Conservation (phyloP, 306 rosid genomes). For the Cicer pinnatifidum region DNA sequence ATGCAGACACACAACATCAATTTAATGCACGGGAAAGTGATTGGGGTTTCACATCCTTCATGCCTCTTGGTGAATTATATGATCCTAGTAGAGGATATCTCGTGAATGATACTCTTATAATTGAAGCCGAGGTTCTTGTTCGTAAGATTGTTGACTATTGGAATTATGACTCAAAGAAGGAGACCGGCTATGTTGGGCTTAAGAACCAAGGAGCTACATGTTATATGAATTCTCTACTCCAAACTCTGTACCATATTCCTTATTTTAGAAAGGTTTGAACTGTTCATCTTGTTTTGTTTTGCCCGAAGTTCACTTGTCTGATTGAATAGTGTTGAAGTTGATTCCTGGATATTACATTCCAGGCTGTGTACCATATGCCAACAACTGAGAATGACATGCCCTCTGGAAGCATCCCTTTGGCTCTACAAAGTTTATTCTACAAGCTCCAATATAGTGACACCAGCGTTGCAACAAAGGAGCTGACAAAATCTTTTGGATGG, state of each 20-base stretch:
- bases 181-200: conserved; percentile 85
- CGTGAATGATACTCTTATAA: conserved; percentile 63
- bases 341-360: conserved; percentile 49
- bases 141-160: conserved; percentile 80
- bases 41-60: conserved; percentile 90
- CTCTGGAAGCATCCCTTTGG: conserved; percentile 80
- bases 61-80: conserved; percentile 79
- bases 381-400: conserved; percentile 87
- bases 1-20: conserved; percentile 83
- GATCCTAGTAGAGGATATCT: conserved; percentile 82
- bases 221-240: conserved; percentile 84
- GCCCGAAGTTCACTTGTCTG: conserved; percentile 33
- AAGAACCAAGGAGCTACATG: conserved; percentile 91
- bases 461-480: conserved; percentile 84
- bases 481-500: conserved; percentile 90
- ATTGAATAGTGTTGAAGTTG: conserved; percentile 37
- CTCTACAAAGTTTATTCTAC: conserved; percentile 79
- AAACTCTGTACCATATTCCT: conserved; percentile 79
- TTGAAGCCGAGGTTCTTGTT: conserved; percentile 84
- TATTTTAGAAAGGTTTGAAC: conserved; percentile 75
- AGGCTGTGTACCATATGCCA: conserved; percentile 94
- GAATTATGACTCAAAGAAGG: conserved; percentile 83
- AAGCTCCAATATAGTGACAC: conserved; percentile 81
- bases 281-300: conserved; percentile 14
- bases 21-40: conserved; percentile 85